Conservation (phyloP, 805 yeast species). For the Ogataea henricii region DNA sequence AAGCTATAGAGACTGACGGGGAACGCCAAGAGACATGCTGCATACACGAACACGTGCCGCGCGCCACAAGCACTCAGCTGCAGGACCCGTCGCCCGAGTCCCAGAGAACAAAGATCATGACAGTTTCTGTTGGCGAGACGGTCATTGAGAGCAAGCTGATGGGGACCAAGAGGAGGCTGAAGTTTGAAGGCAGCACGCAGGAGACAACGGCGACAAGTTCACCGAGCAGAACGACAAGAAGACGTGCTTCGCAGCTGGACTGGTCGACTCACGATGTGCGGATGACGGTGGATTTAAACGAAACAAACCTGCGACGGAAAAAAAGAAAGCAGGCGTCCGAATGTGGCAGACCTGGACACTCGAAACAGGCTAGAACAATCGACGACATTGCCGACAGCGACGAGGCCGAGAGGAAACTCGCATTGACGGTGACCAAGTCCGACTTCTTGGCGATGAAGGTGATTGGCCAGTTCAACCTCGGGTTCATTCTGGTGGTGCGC, state of each 20-base stretch:
- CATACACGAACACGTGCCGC: background rate
- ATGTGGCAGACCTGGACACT: background rate
- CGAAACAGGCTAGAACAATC: too few species aligned
- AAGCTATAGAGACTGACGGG: background rate
- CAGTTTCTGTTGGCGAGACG: slow-evolving; percentile 12
- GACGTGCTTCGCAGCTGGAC: background rate
- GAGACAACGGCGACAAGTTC: background rate
- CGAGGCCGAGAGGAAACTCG: slow-evolving; percentile 58
- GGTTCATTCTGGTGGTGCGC: slow-evolving; percentile 79
- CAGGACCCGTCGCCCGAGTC: background rate
- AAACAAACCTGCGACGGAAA: slow-evolving; percentile 4
- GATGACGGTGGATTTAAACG: slow-evolving; percentile 1
- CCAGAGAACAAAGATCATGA: slow-evolving; percentile 7
- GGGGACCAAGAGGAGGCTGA: background rate
- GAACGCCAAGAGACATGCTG: background rate
- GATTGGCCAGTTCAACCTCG: slow-evolving; percentile 94
- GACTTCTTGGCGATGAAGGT: slow-evolving; percentile 78
- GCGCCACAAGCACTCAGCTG: slow-evolving; percentile 1
- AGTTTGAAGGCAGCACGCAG: slow-evolving; percentile 3
- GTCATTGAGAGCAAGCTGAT: slow-evolving; percentile 5
- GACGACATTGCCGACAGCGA: slow-evolving; percentile 48
- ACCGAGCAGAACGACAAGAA: slow-evolving; percentile 1
- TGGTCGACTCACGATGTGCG: slow-evolving; percentile 11
- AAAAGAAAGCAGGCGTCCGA: background rate
- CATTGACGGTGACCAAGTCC: slow-evolving; percentile 62